phyloP scores from a whole-genome alignment of 2,329 filamentous ascomycete species.

The Decorospora gaudefroyi region DNA sequence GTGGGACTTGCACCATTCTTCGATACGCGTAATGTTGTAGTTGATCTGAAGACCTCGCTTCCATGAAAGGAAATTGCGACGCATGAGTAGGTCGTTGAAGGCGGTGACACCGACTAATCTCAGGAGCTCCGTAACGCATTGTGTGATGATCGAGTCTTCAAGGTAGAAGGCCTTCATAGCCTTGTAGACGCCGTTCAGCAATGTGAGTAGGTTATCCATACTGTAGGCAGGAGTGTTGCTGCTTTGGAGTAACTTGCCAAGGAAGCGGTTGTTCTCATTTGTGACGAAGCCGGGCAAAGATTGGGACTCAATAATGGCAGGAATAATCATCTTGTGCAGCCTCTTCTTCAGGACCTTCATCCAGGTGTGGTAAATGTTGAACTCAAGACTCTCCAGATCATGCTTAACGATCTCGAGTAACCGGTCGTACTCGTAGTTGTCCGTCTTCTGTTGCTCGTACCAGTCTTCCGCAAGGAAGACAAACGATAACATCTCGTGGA shows the following conservation, averaged over 20 bases:
- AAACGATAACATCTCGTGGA: slow-evolving; percentile 99
- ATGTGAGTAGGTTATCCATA: slow-evolving; percentile 96
- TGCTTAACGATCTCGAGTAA: slow-evolving; percentile 98
- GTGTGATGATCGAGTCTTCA: slow-evolving; percentile 92
- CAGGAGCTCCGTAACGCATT: slow-evolving; percentile 92
- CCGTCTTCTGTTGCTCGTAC: slow-evolving; percentile 99
- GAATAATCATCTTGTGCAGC: slow-evolving; percentile 99
- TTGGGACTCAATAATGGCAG: slow-evolving; percentile 98
- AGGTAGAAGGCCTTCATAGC: slow-evolving; percentile 99
- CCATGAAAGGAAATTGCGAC: slow-evolving; percentile 98
- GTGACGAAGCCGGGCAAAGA: slow-evolving; percentile 98
- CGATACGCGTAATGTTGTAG: slow-evolving; percentile 99
- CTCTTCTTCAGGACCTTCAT: slow-evolving; percentile 99
- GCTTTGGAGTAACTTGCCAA: slow-evolving; percentile 91
- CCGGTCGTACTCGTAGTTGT: slow-evolving; percentile 98
- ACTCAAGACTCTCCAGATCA: slow-evolving; percentile 95
- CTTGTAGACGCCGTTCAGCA: slow-evolving; percentile 96
- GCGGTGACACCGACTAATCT: slow-evolving; percentile 94
- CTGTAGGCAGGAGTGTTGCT: slow-evolving; percentile 94
- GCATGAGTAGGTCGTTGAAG: slow-evolving; percentile 97
- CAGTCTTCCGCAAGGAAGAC: slow-evolving; percentile 99
- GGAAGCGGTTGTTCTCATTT: slow-evolving; percentile 96
- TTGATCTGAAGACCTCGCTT: slow-evolving; percentile 99
- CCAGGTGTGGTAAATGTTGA: slow-evolving; percentile 99
- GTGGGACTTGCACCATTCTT: slow-evolving; percentile 99